Conservation (phyloP, 192 early-diverging fungal genomes). For the Rhizoclosmatium globosum region DNA sequence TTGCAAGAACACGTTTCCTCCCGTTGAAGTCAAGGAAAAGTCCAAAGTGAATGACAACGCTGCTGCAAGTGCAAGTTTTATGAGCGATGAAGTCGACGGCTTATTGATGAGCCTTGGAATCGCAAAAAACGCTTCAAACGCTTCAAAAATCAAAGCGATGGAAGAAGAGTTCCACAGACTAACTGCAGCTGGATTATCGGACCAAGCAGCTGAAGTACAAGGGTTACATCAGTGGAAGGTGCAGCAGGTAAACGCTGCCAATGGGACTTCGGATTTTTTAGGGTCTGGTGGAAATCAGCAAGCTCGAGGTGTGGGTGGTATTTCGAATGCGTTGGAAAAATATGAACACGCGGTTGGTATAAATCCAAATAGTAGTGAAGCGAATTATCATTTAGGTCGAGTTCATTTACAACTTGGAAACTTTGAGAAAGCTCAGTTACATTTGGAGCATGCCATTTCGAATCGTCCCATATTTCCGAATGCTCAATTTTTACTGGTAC, state of each 20-base stretch:
- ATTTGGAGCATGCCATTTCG: slow-evolving; percentile 40
- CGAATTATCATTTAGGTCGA: slow-evolving; percentile 42
- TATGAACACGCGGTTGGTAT: slow-evolving; percentile 45
- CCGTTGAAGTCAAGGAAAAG: background rate
- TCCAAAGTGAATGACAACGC: slow-evolving; percentile 40
- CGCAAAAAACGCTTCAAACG: slow-evolving; percentile 45
- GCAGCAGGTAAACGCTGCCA: slow-evolving; percentile 35
- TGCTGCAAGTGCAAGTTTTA: slow-evolving; percentile 48
- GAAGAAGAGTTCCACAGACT: slow-evolving; percentile 60
- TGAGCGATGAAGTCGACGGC: slow-evolving; percentile 60
- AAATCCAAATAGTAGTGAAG: slow-evolving; percentile 29
- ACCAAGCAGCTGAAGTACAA: slow-evolving; percentile 60
- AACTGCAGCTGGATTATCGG: slow-evolving; percentile 38
- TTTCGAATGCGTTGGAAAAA: slow-evolving; percentile 42
- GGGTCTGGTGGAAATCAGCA: slow-evolving; percentile 3
- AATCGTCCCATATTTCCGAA: slow-evolving; percentile 30
- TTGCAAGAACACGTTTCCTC: slow-evolving; percentile 41
- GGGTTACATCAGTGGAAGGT: slow-evolving; percentile 53
- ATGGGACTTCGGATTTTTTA: background rate
- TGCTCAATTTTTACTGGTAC: background rate
- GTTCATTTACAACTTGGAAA: slow-evolving; percentile 20
- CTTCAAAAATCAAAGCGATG: slow-evolving; percentile 53
- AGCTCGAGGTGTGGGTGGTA: background rate
- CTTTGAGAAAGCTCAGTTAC: slow-evolving; percentile 33
- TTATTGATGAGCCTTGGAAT: slow-evolving; percentile 54